phyloP scores from a whole-genome alignment of 768 basidiomycete species.

The Suillus subaureus region DNA sequence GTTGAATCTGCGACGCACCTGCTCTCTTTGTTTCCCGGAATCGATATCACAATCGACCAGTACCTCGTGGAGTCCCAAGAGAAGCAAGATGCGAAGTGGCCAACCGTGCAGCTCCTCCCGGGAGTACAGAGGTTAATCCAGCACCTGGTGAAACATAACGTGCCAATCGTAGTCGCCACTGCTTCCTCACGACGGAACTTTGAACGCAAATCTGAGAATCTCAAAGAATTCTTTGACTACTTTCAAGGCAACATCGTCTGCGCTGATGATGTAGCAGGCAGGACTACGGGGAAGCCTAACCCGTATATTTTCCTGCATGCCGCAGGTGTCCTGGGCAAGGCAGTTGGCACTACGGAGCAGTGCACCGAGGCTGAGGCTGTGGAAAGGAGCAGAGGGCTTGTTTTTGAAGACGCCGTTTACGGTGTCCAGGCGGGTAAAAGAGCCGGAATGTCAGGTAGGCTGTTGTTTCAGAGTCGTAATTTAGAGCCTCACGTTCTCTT shows the following conservation, averaged over 20 bases:
- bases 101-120: slow-evolving; percentile 69
- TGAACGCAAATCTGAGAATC: slow-evolving; percentile 65
- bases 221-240: slow-evolving; percentile 55
- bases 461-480: neutral
- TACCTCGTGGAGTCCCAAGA: slow-evolving; percentile 59
- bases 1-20: slow-evolving; percentile 63
- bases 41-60: slow-evolving; percentile 61
- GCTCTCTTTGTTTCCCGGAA: slow-evolving; percentile 76
- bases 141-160: slow-evolving; percentile 65
- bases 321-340: slow-evolving; percentile 58
- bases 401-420: slow-evolving; percentile 81
- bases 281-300: slow-evolving; percentile 71
- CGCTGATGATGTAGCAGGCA: slow-evolving; percentile 62
- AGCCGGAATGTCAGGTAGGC: slow-evolving; percentile 83
- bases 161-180: slow-evolving; percentile 85
- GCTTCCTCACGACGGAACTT: slow-evolving; percentile 70
- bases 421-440: slow-evolving; percentile 81
- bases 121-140: slow-evolving; percentile 69
- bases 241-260: slow-evolving; percentile 71
- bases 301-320: slow-evolving; percentile 83
- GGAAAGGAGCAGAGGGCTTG: slow-evolving; percentile 65
- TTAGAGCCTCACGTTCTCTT: slow-evolving; percentile 4
- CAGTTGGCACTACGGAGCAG: slow-evolving; percentile 50
- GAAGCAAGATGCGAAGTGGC: slow-evolving; percentile 69
- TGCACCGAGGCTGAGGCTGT: slow-evolving; percentile 37